Base-by-base conservation (phyloP, 441 rosid genomes). In the Pelargonium fulgidum region DNA sequence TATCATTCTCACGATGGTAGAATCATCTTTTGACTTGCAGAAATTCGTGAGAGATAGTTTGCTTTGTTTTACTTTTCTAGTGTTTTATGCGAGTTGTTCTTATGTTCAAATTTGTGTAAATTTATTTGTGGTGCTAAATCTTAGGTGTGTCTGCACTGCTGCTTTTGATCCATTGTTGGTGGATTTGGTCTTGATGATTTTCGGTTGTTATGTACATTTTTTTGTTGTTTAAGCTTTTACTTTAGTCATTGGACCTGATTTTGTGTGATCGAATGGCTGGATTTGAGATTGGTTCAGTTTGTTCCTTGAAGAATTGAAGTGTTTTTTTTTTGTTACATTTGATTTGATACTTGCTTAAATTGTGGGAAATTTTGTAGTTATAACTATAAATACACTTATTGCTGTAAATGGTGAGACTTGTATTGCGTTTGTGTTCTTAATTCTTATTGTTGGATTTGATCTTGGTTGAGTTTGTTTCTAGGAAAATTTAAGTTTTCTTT, bases 221-320 rank as follows among this genome's bases (percentile, higher is more conserved):
- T n/a, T n/a, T n/a, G n/a, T n/a, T 61, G 22, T 20, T 24, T 50
- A 68, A 44, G 74, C 69, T 75, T 72, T 66, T 67, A 29, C 4
- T 13, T 50, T 68, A 36, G 62, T 64, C 7, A 20, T 36, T 59
- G 8, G 36, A 50, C 7, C 44, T 41, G 3, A 47, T 12, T 65
- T 62, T 36, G n/a, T 68, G 66, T 64, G 9, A 19, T 33, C 52
- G 10, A 0, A 16, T 56, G 1, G 62, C 17, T 56, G 50, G 54
- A 73, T 33, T 62, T 73, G 67, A 47, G 24, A 7, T 50, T 19
- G 58, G 17, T 66, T 59, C 59, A 24, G 54, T 42, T 68, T 41
- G 58, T 11, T 3, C 65, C 29, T 14, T 47, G 56, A 36, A 9
- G 24, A 44, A 7, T 22, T 7, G 58, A 26, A 64, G 24, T 39